These are phyloP conservation scores for Plasmodium fragile DNA, from an alignment of 169 alveolate genomes.

Conservation along the genomic window DNA sequence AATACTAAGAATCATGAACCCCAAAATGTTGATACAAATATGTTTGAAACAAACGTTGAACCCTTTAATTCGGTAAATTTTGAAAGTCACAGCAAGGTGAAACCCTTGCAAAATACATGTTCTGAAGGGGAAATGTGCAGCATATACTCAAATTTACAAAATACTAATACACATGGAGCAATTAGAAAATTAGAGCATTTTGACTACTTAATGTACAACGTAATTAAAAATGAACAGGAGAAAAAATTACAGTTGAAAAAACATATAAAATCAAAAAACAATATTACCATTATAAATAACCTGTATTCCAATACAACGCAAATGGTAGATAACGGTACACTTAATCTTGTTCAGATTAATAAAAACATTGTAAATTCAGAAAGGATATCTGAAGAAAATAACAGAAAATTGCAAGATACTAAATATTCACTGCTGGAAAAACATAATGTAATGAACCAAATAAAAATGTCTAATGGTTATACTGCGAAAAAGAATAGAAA, in stretches of 20 bases:
- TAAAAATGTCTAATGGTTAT: neutral
- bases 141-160: conserved; percentile 16
- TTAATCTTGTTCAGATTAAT: conserved; percentile 20
- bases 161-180: neutral
- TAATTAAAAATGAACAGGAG: conserved; percentile 3
- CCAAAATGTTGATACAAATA: neutral
- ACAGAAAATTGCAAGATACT: neutral
- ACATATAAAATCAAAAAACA: neutral
- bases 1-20: neutral
- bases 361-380: conserved; percentile 19
- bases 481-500: conserved; percentile 10
- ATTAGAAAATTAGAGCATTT: conserved; percentile 1
- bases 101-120: conserved; percentile 1
- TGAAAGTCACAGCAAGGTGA: conserved; percentile 13
- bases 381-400: neutral
- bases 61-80: conserved; percentile 7
- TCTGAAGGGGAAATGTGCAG: conserved; percentile 29
- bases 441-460: conserved; percentile 10
- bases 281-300: conserved; percentile 10
- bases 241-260: neutral
- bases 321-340: conserved; percentile 4
- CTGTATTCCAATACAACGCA: conserved; percentile 17
- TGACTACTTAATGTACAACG: conserved; percentile 21
- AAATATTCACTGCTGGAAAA: conserved; percentile 9
- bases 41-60: neutral